A percentile compares a stretch with the other conserved stretches of the same genome.
Evolutionary conservation across 1,284 basidiomycete genomes (phyloP).

Genomic region (Inonotus hispidus): DNA sequence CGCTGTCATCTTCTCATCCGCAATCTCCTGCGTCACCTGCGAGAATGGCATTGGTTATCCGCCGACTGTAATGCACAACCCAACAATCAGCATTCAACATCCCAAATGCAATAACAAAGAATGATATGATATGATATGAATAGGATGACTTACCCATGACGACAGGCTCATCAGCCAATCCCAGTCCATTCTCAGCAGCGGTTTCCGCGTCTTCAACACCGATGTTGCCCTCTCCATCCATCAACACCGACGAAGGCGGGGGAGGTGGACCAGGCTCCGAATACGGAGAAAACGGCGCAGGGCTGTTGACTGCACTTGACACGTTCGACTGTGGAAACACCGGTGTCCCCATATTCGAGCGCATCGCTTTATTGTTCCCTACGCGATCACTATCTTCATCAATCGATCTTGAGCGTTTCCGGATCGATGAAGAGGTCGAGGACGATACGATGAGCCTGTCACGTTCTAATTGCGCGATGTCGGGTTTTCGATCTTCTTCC

Average conservation of each 20-base stretch:
- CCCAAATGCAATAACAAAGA: not conserved
- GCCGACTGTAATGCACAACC: slow-evolving; percentile 43
- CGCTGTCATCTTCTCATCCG: slow-evolving; percentile 71
- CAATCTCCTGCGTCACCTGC: slow-evolving; percentile 75
- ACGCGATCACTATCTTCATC: slow-evolving; percentile 44
- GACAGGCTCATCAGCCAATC: slow-evolving; percentile 46
- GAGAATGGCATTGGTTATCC: slow-evolving; percentile 64
- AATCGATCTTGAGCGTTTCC: slow-evolving; percentile 62
- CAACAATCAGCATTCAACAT: not conserved
- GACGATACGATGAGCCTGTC: not conserved
- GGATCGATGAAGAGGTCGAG: slow-evolving; percentile 26
- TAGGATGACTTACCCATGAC: slow-evolving; percentile 50
- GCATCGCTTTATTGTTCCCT: slow-evolving; percentile 34
- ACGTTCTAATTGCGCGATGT: slow-evolving; percentile 57
- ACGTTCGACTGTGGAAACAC: slow-evolving; percentile 10
- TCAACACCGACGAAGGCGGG: slow-evolving; percentile 5
- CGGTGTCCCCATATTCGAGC: slow-evolving; percentile 14
- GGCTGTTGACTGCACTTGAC: slow-evolving; percentile 12
- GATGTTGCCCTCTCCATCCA: slow-evolving; percentile 20
- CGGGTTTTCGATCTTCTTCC: slow-evolving; percentile 64
- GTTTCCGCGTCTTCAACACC: slow-evolving; percentile 10
- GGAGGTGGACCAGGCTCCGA: not conserved
- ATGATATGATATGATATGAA: not conserved
- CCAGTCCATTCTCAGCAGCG: slow-evolving; percentile 12
- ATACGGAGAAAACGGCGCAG: slow-evolving; percentile 2